Conservation (phyloP, 768 basidiomycete species). For the Paxillus involutus region DNA sequence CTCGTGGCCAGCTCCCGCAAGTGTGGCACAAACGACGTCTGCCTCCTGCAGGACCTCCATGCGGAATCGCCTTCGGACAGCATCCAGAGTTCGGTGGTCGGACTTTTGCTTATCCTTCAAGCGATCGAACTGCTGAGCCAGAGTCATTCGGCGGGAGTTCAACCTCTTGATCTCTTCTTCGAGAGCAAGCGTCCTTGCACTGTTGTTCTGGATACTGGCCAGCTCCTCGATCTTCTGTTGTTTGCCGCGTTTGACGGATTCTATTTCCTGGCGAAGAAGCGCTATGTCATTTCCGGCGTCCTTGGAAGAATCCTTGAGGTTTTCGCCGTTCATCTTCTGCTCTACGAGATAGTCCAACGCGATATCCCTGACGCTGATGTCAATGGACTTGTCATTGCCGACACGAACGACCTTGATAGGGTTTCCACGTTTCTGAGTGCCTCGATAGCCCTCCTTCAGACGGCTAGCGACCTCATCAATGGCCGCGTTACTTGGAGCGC, state of each 20-base stretch:
- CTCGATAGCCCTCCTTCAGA: conserved; percentile 74
- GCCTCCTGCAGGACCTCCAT: conserved; percentile 80
- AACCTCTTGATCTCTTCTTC: conserved; percentile 71
- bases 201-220: conserved; percentile 53
- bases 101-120: conserved; percentile 84
- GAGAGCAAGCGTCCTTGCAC: conserved; percentile 50
- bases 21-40: conserved; percentile 91
- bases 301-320: conserved; percentile 38
- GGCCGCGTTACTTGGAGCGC: conserved; percentile 97
- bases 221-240: conserved; percentile 65
- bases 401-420: conserved; percentile 86
- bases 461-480: conserved; percentile 95
- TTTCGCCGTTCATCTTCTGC: conserved; percentile 55
- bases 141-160: conserved; percentile 57
- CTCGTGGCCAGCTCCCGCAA: conserved; percentile 93
- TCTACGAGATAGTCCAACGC: conserved; percentile 88
- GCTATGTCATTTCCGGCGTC: conserved; percentile 61
- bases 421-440: conserved; percentile 50
- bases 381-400: conserved; percentile 74
- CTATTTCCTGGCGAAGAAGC: conserved; percentile 63
- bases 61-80: conserved; percentile 70
- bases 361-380: conserved; percentile 78
- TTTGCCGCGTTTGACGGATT: conserved; percentile 59
- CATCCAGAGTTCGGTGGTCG: conserved; percentile 78
- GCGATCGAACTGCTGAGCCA: conserved; percentile 72